Evolutionary conservation across 495 filamentous ascomycete species (phyloP).

Genomic region (Copromyces sp.): DNA sequence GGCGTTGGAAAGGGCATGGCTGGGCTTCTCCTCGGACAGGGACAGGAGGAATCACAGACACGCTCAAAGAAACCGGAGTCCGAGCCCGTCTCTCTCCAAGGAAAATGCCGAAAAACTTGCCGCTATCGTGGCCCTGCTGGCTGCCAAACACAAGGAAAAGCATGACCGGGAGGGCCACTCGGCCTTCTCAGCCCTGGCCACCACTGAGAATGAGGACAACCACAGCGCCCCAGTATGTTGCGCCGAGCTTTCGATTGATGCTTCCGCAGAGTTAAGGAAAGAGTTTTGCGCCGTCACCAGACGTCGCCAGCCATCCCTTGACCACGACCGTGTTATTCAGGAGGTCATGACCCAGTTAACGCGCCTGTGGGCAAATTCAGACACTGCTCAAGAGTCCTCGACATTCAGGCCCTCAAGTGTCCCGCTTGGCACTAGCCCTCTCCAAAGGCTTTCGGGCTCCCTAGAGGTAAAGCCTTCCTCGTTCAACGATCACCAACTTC

Average conservation of each 20-base stretch:
- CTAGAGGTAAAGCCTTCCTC: not conserved
- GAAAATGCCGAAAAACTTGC: constrained; percentile 30
- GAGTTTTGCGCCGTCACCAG: constrained; percentile 37
- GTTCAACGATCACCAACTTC: not conserved
- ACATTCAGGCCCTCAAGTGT: not conserved
- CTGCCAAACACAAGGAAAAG: constrained; percentile 23
- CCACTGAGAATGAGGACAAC: not conserved
- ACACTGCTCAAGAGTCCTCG: not conserved
- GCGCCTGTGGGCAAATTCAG: constrained; percentile 4
- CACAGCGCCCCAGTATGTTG: constrained; percentile 26
- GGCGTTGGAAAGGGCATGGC: constrained; percentile 65
- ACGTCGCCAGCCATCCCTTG: constrained; percentile 24
- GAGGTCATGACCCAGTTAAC: constrained; percentile 33
- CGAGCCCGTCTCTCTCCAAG: constrained; percentile 22
- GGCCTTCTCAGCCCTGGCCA: constrained; percentile 10
- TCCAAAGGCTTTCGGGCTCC: not conserved
- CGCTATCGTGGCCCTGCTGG: constrained; percentile 36
- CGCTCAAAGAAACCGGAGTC: constrained; percentile 17
- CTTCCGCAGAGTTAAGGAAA: constrained; percentile 29
- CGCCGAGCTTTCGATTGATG: constrained; percentile 30
- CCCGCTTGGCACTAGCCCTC: constrained; percentile 10
- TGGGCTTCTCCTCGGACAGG: constrained; percentile 38
- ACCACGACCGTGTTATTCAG: constrained; percentile 30
- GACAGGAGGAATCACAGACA: constrained; percentile 31
- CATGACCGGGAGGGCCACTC: constrained; percentile 23